These are phyloP conservation scores for Lentinula guzmanii DNA, from an alignment of 768 basidiomycete species.

Conservation along the genomic window DNA sequence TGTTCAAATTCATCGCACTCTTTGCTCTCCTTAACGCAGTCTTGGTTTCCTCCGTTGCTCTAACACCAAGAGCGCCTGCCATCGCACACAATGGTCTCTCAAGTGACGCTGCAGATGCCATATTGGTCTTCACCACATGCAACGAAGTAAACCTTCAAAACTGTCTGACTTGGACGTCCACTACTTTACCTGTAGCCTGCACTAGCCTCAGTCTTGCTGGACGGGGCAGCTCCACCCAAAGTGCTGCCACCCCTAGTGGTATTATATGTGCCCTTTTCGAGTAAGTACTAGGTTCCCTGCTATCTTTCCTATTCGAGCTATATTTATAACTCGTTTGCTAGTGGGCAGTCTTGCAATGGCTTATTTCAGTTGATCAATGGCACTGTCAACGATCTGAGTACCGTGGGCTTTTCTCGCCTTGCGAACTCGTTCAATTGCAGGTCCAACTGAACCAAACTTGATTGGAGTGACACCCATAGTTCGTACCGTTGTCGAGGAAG, in stretches of 20 bases:
- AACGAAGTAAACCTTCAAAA: conserved; percentile 5
- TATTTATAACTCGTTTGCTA: neutral
- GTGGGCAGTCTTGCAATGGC: conserved; percentile 9
- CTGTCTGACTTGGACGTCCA: conserved; percentile 10
- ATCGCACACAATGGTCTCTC: neutral
- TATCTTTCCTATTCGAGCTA: neutral
- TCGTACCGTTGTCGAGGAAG: neutral
- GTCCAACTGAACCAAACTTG: neutral
- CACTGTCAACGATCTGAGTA: conserved; percentile 8
- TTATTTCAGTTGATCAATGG: conserved; percentile 10
- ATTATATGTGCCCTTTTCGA: conserved; percentile 11
- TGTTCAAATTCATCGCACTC: conserved; percentile 10
- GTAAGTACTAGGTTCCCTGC: neutral
- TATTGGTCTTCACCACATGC: conserved; percentile 9
- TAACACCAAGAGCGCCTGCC: neutral
- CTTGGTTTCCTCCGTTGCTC: conserved; percentile 5
- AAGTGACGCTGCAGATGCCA: neutral
- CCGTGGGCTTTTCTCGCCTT: conserved; percentile 7
- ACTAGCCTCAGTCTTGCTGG: conserved; percentile 10
- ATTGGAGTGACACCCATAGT: neutral
- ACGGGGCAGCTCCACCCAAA: conserved; percentile 7
- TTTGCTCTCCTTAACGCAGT: conserved; percentile 11
- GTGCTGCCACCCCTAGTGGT: neutral
- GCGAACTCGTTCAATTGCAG: conserved; percentile 12
- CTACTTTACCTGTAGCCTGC: conserved; percentile 12